Base-by-base conservation (phyloP, 2,329 filamentous ascomycete genomes). In the Phaeosphaeria sp. region DNA sequence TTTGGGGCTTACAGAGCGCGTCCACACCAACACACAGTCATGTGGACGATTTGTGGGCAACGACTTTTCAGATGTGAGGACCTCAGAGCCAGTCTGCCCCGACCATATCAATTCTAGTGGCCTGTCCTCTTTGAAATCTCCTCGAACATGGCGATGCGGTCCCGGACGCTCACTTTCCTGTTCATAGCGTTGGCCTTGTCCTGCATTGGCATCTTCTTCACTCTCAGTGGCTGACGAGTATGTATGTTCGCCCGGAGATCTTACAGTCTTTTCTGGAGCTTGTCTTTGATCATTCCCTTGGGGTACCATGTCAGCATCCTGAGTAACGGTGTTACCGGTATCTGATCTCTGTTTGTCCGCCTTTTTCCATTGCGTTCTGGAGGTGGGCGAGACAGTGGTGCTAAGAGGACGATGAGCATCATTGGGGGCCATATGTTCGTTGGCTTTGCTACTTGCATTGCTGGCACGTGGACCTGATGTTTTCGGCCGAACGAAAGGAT, bases 91-190 rank as follows among this genome's bases (percentile, higher is more conserved):
- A 36, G 11, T 13, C 11, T 36, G 30, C 11, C 30, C 11, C 11
- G 11, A 36, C 15, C 8, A 13, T 13, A 3, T 36, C 30, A 13
- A 36, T 7, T 13, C 15, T 36, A 36, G 5, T 3, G 3, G 11
- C 30, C 11, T 42, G 53, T 59, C 49, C 39, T 53, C 50, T 21
- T 60, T 51, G 55, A 65, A 27, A 63, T 55, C 20, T 47, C 48
- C 61, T 73, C 66, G 67, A 69, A 72, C 49, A 65, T 56, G 24
- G 53, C 55, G 50, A 70, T 61, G 30, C 71, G 59, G 45, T 27
- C 57, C 51, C 44, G 63, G 5, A 68, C 60, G 51, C 61, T 43
- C 49, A 15, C 20, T 21, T 48, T 67, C 55, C 2, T 24, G 30
- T 27, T 42, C 20, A 25, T 27, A 30, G 22, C 51, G 43, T 20